Evolutionary conservation across 2,329 filamentous ascomycete species (phyloP).

Genomic region (Domatiomyces globalis): DNA sequence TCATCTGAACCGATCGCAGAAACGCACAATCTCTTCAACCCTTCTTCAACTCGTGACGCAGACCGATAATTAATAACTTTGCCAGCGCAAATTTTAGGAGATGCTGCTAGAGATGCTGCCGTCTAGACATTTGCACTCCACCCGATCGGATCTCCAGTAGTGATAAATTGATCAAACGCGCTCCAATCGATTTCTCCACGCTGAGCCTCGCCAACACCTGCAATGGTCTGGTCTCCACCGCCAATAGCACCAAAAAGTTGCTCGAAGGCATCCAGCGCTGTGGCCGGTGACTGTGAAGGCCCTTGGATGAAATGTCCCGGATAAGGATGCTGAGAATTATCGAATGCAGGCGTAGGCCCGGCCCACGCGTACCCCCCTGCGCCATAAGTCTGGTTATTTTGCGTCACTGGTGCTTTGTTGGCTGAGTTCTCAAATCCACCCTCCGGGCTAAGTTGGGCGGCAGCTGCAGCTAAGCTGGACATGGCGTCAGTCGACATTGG

Average conservation of each 20-base stretch:
- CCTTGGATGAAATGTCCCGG: not conserved
- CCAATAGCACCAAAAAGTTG: not conserved
- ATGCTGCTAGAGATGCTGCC: not conserved
- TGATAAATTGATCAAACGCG: conserved; percentile 1
- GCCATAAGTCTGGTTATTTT: not conserved
- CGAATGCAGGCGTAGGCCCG: not conserved
- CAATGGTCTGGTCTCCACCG: conserved; percentile 68
- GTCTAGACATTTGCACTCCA: not conserved
- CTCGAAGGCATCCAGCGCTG: not conserved
- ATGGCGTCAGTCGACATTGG: not conserved
- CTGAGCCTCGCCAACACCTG: conserved; percentile 78
- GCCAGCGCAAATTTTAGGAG: too few relatives aligned
- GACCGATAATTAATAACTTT: not conserved
- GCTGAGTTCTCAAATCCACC: not conserved
- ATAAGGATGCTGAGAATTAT: not conserved
- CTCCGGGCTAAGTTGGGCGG: not conserved
- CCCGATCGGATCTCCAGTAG: not conserved
- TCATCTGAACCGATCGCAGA: not conserved
- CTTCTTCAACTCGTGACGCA: not conserved
- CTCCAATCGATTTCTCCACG: conserved; percentile 30
- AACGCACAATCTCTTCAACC: not conserved
- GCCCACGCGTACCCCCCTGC: not conserved
- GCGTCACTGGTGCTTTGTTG: not conserved
- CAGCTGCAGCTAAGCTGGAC: not conserved
- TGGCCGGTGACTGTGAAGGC: not conserved